Base-by-base conservation (phyloP, 768 basidiomycete genomes). In the Psilocybe azurescens region DNA sequence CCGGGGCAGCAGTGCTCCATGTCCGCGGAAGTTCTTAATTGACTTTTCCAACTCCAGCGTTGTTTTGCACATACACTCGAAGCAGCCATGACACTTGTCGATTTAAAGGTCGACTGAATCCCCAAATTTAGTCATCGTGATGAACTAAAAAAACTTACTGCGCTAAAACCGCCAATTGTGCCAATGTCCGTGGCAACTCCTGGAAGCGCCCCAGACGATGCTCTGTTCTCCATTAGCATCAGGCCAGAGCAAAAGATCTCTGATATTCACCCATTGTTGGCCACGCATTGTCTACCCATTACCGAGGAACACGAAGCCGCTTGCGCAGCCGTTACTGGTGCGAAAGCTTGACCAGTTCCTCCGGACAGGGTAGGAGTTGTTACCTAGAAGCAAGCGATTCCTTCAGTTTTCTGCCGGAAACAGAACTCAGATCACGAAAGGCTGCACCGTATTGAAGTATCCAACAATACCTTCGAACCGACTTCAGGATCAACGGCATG, bases 11-110 rank as follows among this genome's bases (percentile, higher is more conserved):
- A 24, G 24, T 24, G 24, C 24, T 24, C 24, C 24, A 24, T 24
- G 24, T 24, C 24, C 24, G 24, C 24, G 2, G 24, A 11, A 13
- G 10, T 50, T 38, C 16, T 62, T 53, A 72, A 28, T 72, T 69
- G 30, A 71, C 63, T 9, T 67, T 71, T 3, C 71, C 71, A 20
- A 71, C 59, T 32, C 70, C 68, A 16, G 71, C 67, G 55, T 72
- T 65, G 10, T 65, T 58, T 56, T 70, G 67, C 6, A 70, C 70
- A 32, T 69, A 68, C 68, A 6, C 50, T 41, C n/a, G 66, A 56
- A 1, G 68, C 70, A 0, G 70, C 65, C 66, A 69, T 67, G 20
- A 69, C 63, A 3, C 55, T 60, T 5, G 58, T 64, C n/a, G 64
- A 61, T 57, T 67, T 72, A 30, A 48, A 68, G 1, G 59, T 62